Evolutionary conservation across 352 stramenopile genomes (phyloP).

Genomic region (Globisporangium apiculatum): DNA sequence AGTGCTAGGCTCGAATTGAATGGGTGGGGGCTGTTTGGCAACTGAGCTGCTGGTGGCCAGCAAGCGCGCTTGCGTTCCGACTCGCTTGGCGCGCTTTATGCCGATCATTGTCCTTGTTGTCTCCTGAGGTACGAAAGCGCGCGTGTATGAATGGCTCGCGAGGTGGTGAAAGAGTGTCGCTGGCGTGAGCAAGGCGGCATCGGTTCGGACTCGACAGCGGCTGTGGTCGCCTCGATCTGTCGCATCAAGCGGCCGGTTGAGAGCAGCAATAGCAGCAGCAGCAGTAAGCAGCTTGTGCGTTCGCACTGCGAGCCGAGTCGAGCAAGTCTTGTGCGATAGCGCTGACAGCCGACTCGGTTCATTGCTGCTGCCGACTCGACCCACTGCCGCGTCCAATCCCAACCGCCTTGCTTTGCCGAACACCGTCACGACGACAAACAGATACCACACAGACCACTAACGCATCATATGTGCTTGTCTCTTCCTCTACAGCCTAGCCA

Average conservation of each 20-base stretch:
- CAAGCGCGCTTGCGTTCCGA: background rate
- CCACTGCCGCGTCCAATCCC: too few species aligned
- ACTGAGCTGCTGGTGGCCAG: conserved; percentile 3
- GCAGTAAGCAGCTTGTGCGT: background rate
- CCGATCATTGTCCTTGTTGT: conserved; percentile 70
- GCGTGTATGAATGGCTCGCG: background rate
- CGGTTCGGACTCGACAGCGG: background rate
- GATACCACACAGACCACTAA: too few species aligned
- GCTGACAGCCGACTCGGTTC: too few species aligned
- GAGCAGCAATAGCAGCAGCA: background rate
- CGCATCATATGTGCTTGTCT: background rate
- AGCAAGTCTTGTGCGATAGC: too few species aligned
- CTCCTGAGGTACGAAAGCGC: conserved; percentile 50
- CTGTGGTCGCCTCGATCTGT: too few species aligned
- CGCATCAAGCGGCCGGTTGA: background rate
- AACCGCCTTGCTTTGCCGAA: too few species aligned
- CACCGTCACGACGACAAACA: too few species aligned
- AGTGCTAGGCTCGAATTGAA: conserved; percentile 12
- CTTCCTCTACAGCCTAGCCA: conserved; percentile 24
- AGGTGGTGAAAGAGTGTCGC: background rate
- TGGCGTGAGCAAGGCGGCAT: background rate
- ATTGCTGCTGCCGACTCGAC: background rate
- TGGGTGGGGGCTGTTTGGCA: conserved; percentile 16
- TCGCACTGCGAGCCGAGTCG: too few species aligned
- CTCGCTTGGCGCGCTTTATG: background rate